These are phyloP conservation scores for Spathaspora girioi DNA, from an alignment of 805 yeast genomes.

Conservation along the genomic window DNA sequence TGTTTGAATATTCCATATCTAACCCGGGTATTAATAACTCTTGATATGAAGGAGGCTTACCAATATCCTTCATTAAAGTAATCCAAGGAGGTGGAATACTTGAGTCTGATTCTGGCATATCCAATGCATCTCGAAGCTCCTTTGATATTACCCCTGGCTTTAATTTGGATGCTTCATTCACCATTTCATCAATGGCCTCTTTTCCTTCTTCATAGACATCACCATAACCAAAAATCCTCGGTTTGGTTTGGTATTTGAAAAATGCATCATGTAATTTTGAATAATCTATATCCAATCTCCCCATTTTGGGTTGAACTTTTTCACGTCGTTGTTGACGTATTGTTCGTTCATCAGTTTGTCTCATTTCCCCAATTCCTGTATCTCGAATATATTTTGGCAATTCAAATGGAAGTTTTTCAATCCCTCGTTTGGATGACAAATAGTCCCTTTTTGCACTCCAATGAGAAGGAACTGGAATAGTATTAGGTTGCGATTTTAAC, in stretches of 20 bases:
- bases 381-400: conserved; percentile 74
- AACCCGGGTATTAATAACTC: conserved; percentile 53
- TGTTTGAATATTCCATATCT: conserved; percentile 32
- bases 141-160: conserved; percentile 70
- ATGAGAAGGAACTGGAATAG: conserved; percentile 75
- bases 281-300: conserved; percentile 81
- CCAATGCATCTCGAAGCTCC: conserved; percentile 65
- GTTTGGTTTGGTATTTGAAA: conserved; percentile 75
- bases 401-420: conserved; percentile 68
- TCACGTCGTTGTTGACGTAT: conserved; percentile 75
- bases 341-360: conserved; percentile 57
- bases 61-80: conserved; percentile 58
- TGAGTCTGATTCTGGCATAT: conserved; percentile 46
- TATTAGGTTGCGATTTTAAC: conserved; percentile 62
- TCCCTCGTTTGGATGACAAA: conserved; percentile 59
- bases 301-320: conserved; percentile 86
- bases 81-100: conserved; percentile 76
- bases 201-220: conserved; percentile 78
- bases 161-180: conserved; percentile 30
- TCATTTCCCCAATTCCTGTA: conserved; percentile 86
- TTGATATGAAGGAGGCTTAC: conserved; percentile 83
- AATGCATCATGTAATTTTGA: conserved; percentile 80
- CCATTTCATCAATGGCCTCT: conserved; percentile 45
- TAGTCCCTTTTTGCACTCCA: conserved; percentile 83
- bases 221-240: conserved; percentile 65